A percentile compares a stretch with the other conserved stretches of the same genome.
Evolutionary conservation across 768 basidiomycete species (phyloP).

Genomic region (Suillus variegatus): DNA sequence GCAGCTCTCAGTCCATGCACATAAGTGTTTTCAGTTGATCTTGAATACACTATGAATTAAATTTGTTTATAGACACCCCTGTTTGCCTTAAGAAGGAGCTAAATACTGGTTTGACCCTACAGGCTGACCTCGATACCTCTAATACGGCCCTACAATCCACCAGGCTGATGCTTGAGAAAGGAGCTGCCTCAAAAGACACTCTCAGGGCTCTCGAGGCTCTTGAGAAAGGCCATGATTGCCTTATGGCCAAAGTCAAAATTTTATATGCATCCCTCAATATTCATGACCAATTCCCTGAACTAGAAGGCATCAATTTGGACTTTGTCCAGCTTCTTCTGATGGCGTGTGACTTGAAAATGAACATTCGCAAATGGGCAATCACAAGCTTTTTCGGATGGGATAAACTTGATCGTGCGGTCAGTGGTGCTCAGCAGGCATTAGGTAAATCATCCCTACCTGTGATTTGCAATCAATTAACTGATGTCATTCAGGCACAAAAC

Average conservation of each 20-base stretch:
- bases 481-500: slow-evolving; percentile 25
- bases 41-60: slow-evolving; percentile 20
- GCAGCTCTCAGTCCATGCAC: slow-evolving; percentile 29
- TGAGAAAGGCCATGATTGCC: slow-evolving; percentile 17
- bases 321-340: slow-evolving; percentile 35
- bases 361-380: slow-evolving; percentile 35
- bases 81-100: slow-evolving; percentile 34
- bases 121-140: slow-evolving; percentile 28
- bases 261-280: slow-evolving; percentile 39
- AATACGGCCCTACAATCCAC: slow-evolving; percentile 23
- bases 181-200: slow-evolving; percentile 5
- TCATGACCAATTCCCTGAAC: slow-evolving; percentile 32
- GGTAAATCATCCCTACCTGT: neutral
- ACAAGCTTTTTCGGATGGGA: slow-evolving; percentile 41
- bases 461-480: neutral
- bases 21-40: slow-evolving; percentile 23
- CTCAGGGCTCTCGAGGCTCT: slow-evolving; percentile 17
- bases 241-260: slow-evolving; percentile 28
- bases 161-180: slow-evolving; percentile 10
- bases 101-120: slow-evolving; percentile 31
- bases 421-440: slow-evolving; percentile 28
- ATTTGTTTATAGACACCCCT: slow-evolving; percentile 27
- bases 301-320: slow-evolving; percentile 28
- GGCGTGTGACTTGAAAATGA: slow-evolving; percentile 41
- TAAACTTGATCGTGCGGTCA: slow-evolving; percentile 33